These are phyloP conservation scores for Ophiostoma fasciatum DNA, from an alignment of 2,329 filamentous ascomycete species.

Conservation along the genomic window DNA sequence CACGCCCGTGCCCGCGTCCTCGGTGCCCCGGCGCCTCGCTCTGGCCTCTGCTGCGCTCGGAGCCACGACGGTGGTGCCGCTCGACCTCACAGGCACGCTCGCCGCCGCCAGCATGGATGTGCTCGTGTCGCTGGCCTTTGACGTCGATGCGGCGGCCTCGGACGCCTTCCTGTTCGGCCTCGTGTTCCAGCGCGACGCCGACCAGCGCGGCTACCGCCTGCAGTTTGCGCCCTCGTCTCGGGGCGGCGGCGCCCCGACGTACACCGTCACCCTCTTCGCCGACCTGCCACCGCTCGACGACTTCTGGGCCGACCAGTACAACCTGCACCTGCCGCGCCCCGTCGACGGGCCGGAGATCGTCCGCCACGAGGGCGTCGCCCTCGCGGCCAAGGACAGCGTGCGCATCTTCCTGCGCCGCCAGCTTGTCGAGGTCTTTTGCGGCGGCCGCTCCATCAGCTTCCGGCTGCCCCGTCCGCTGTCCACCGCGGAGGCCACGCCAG, in stretches of 20 bases:
- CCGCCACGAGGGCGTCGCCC: constrained; percentile 17
- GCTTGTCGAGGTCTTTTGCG: constrained; percentile 17
- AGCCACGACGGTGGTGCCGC: constrained; percentile 15
- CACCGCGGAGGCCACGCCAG: no score
- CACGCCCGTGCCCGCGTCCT: constrained; percentile 9
- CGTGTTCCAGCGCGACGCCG: constrained; percentile 16
- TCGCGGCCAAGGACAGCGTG: constrained; percentile 14
- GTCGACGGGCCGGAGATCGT: constrained; percentile 22
- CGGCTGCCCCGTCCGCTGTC: constrained; percentile 12
- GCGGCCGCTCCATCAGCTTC: constrained; percentile 18
- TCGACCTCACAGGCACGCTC: constrained; percentile 5
- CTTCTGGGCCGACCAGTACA: constrained; percentile 24
- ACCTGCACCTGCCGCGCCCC: constrained; percentile 17
- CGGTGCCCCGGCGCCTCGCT: background rate
- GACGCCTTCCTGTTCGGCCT: constrained; percentile 17
- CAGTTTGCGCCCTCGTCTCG: constrained; percentile 14
- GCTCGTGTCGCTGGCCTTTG: constrained; percentile 13
- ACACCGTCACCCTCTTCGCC: constrained; percentile 16
- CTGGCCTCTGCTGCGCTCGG: constrained; percentile 13
- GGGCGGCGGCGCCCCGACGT: constrained; percentile 13
- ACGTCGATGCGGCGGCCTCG: constrained; percentile 1
- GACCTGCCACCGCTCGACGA: constrained; percentile 22
- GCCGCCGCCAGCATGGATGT: constrained; percentile 10
- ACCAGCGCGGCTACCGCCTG: constrained; percentile 16
- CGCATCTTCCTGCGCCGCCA: constrained; percentile 15